phyloP scores from a whole-genome alignment of 78 protist species.

The Dictyostelium discoideum region DNA sequence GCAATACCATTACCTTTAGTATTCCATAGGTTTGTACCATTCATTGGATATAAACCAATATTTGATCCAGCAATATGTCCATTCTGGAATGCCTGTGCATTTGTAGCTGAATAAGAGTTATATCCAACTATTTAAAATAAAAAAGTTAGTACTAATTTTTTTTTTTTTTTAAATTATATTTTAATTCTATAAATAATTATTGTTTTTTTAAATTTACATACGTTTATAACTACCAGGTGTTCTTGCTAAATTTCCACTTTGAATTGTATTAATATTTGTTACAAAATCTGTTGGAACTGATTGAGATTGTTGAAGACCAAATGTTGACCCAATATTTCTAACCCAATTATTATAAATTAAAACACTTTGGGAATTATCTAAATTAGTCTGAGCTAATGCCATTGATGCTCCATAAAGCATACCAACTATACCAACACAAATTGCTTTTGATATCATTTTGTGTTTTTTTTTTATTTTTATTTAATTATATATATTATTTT shows the following conservation, averaged over 20 bases:
- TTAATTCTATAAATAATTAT: not conserved
- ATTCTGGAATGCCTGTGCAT: not conserved
- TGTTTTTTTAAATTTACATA: not conserved
- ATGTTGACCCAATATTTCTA: not conserved
- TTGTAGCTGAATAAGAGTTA: conserved; percentile 1
- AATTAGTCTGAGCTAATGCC: not conserved
- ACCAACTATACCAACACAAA: not conserved
- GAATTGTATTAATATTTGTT: not conserved
- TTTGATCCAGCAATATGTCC: conserved; percentile 21
- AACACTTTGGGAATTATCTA: not conserved
- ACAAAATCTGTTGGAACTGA: not conserved
- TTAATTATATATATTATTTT: not conserved
- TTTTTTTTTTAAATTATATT: not conserved
- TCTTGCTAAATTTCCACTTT: not conserved
- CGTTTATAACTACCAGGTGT: not conserved
- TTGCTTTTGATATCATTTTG: not conserved
- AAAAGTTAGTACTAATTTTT: not conserved
- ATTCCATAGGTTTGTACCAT: conserved; percentile 5
- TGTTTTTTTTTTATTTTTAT: not conserved
- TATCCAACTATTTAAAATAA: not conserved
- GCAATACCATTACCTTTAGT: not conserved
- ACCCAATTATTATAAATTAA: not conserved
- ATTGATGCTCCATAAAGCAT: not conserved
- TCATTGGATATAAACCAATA: not conserved
- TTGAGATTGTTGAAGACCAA: not conserved